A percentile compares a stretch with the other conserved stretches of the same genome.
phyloP scores from a whole-genome alignment of 23 red algal genomes.

The Gracilaria gracilis region DNA sequence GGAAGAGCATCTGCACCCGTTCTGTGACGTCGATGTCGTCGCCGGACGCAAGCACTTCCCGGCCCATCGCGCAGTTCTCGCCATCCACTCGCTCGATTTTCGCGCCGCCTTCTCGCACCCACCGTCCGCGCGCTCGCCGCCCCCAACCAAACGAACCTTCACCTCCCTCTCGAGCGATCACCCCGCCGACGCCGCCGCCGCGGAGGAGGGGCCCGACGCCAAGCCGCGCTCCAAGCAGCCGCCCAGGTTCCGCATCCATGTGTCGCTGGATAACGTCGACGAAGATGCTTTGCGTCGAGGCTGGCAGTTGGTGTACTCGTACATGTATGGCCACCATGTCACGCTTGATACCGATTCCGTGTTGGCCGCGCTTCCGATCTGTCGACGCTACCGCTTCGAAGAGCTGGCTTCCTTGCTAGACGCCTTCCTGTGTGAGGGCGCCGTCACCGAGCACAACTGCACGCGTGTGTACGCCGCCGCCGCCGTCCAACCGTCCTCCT shows the following conservation, averaged over 20 bases:
- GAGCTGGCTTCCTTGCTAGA: slow-evolving; percentile 30
- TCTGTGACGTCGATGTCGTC: slow-evolving; percentile 56
- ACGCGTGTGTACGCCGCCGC: slow-evolving; percentile 50
- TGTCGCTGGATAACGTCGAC: slow-evolving; percentile 19
- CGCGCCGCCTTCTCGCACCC: slow-evolving; percentile 24
- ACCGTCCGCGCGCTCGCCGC: not conserved
- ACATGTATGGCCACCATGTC: slow-evolving; percentile 44
- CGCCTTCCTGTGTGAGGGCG: slow-evolving; percentile 33
- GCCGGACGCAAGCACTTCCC: slow-evolving; percentile 47
- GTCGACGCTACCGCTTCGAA: slow-evolving; percentile 47
- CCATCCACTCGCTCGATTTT: slow-evolving; percentile 60
- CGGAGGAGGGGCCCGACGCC: not conserved
- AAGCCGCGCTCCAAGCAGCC: not conserved
- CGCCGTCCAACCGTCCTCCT: not conserved
- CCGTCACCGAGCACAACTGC: slow-evolving; percentile 27
- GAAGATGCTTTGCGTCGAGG: slow-evolving; percentile 15
- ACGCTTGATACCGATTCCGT: slow-evolving; percentile 43
- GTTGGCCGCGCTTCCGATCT: slow-evolving; percentile 55
- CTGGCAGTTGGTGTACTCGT: slow-evolving; percentile 52
- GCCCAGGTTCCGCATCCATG: slow-evolving; percentile 27
- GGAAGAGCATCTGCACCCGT: slow-evolving; percentile 33
- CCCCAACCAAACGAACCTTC: not conserved
- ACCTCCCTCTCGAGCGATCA: not conserved
- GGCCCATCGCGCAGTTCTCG: slow-evolving; percentile 62
- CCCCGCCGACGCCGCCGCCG: not conserved